phyloP scores from a whole-genome alignment of 2,329 filamentous ascomycete genomes.

The Chaetothyriales sp. region DNA sequence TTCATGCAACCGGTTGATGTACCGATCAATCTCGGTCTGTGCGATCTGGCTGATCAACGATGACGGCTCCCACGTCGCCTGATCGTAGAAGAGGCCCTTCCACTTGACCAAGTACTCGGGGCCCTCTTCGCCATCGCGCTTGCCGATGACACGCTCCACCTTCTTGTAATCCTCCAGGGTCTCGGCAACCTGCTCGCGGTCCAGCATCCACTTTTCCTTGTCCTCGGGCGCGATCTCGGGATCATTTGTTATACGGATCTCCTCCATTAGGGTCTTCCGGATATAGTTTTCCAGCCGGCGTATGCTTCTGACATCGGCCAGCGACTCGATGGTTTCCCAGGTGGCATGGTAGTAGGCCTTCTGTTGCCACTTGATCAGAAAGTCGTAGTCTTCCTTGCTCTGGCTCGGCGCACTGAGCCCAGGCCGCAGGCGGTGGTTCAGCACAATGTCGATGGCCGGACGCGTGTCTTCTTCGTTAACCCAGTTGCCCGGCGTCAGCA shows the following conservation, averaged over 20 bases:
- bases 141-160: conserved; percentile 81
- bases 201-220: conserved; percentile 86
- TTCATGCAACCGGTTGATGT: conserved; percentile 65
- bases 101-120: conserved; percentile 92
- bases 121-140: conserved; percentile 62
- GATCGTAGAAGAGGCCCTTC: conserved; percentile 86
- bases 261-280: conserved; percentile 63
- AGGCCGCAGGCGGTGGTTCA: conserved; percentile 69
- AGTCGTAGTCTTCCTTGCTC: conserved; percentile 70
- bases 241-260: conserved; percentile 61
- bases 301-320: conserved; percentile 65
- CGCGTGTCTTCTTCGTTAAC: conserved; percentile 56
- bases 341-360: conserved; percentile 91
- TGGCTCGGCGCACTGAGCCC: conserved; percentile 31
- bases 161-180: conserved; percentile 79
- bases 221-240: conserved; percentile 66
- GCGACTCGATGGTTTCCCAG: conserved; percentile 68
- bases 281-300: conserved; percentile 93
- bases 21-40: conserved; percentile 82
- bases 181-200: conserved; percentile 79
- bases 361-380: conserved; percentile 87
- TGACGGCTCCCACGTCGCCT: conserved; percentile 82
- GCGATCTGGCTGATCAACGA: conserved; percentile 61
- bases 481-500: conserved; percentile 55
- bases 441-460: conserved; percentile 77